phyloP scores from a whole-genome alignment of 73 alveolate genomes.

The Stentor coeruleus region DNA sequence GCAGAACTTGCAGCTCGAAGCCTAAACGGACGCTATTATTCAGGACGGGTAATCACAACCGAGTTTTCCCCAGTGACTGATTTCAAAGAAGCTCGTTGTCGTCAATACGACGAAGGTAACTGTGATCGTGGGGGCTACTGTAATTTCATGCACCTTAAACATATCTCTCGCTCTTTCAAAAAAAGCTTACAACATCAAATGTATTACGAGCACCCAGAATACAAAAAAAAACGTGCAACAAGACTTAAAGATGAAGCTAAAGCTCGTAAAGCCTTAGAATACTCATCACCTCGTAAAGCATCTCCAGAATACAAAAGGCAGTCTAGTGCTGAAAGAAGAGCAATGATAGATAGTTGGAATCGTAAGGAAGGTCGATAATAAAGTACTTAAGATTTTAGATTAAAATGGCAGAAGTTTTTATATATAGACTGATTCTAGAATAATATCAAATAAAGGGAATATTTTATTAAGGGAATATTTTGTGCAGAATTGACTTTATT shows the following conservation, averaged over 20 bases:
- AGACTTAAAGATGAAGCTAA: slow-evolving; percentile 43
- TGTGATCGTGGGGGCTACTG: slow-evolving; percentile 99
- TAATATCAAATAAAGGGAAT: no score
- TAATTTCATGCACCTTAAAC: slow-evolving; percentile 98
- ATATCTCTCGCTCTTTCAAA: slow-evolving; percentile 81
- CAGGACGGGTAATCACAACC: slow-evolving; percentile 71
- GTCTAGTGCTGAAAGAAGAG: slow-evolving; percentile 19
- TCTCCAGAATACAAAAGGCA: slow-evolving; percentile 5
- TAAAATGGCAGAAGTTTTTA: no score
- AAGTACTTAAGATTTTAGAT: no score
- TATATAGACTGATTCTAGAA: no score
- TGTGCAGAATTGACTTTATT: no score
- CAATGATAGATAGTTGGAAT: slow-evolving; percentile 14
- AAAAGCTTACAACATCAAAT: slow-evolving; percentile 87
- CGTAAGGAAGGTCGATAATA: neutral
- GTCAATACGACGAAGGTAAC: slow-evolving; percentile 95
- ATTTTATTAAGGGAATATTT: no score
- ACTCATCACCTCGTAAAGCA: neutral
- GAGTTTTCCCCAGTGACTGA: slow-evolving; percentile 98
- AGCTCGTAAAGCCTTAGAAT: neutral
- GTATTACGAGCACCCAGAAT: slow-evolving; percentile 98
- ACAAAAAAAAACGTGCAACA: slow-evolving; percentile 62
- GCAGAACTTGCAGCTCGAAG: slow-evolving; percentile 92
- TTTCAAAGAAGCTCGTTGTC: slow-evolving; percentile 98
- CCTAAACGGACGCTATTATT: slow-evolving; percentile 93